These are phyloP conservation scores for Debaryomyces singareniensis DNA, from an alignment of 1,139 yeast genomes.

Conservation along the genomic window DNA sequence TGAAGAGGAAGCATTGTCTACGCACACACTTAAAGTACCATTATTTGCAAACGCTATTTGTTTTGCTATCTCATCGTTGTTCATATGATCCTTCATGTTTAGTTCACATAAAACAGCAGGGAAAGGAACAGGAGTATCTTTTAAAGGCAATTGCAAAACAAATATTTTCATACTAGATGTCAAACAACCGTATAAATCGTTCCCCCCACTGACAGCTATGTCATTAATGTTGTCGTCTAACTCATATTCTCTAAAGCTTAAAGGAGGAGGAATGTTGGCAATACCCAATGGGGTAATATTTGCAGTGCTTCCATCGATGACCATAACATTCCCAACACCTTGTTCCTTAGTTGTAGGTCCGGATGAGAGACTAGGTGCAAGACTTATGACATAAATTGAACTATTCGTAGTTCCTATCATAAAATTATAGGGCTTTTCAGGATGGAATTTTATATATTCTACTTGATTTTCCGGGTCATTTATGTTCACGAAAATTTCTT, in stretches of 20 bases:
- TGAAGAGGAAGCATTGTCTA: constrained; percentile 46
- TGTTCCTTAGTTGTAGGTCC: constrained; percentile 67
- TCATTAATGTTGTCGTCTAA: constrained; percentile 49
- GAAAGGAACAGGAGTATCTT: constrained; percentile 29
- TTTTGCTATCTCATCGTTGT: constrained; percentile 27
- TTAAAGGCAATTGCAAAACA: constrained; percentile 37
- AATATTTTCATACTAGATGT: constrained; percentile 31
- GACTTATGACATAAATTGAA: constrained; percentile 58
- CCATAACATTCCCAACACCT: constrained; percentile 75
- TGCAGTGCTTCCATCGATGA: constrained; percentile 71
- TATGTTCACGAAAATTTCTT: constrained; percentile 46
- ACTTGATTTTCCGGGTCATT: constrained; percentile 26
- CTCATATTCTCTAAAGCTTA: constrained; percentile 62
- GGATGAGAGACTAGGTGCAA: constrained; percentile 55
- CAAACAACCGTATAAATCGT: constrained; percentile 52
- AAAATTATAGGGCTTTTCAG: constrained; percentile 76
- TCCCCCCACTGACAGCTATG: constrained; percentile 58
- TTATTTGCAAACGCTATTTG: constrained; percentile 59
- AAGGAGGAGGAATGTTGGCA: constrained; percentile 96
- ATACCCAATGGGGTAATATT: constrained; percentile 75
- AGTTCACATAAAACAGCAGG: constrained; percentile 7
- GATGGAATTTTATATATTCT: constrained; percentile 69
- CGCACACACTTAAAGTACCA: constrained; percentile 45
- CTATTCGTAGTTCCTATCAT: constrained; percentile 50
- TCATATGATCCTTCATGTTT: not conserved